Base-by-base conservation (phyloP, 345 rosid genomes). In the Linum usitatissimum region DNA sequence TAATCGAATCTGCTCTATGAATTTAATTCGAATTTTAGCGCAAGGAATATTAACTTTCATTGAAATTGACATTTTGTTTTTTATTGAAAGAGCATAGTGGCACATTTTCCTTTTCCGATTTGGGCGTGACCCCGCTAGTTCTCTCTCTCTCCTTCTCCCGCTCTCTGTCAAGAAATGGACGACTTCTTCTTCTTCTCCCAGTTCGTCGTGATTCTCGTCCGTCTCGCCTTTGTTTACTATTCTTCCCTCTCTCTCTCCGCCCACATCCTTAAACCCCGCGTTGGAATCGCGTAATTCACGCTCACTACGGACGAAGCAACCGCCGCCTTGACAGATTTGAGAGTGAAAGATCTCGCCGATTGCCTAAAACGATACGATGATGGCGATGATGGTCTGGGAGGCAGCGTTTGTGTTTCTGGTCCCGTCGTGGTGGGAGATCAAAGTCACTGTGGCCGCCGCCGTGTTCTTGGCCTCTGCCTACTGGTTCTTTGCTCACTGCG, bases 341-440 rank as follows among this genome's bases (percentile, higher is more conserved):
- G 51, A 45, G 51, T 45, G 51, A 13, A 45, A 15, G 51, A 45
- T 45, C 51, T 7, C 17, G 51, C 4, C 14, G 14, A 3, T 10
- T 2, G 51, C 28, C 28, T 23, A 23, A 23, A 23, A 23, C 28
- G 28, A 23, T 23, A 10, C 4, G 17, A 45, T 45, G 51, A 45
- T 15, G 51, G 17, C 17, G 51, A 15, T 45, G 51, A 45, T 45
- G 51, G 17, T 15, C 10, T 10, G 14, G 51, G 51, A 45, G 51
- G 51, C 51, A 15, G 51, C 51, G 14, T 45, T 45, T 14, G 51
- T 45, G 51, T 45, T 45, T 12, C 73, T 92, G 73, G 60, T 89
- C 53, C 99, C 94, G 45, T 87, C 97, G 3, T 73, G 82, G 84
- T 92, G 97, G 99, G 97, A 93, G 84, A 59, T 89, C 71, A 64